Evolutionary conservation across 2,329 filamentous ascomycete genomes (phyloP).

Genomic region (Fusarium xyrophilum): DNA sequence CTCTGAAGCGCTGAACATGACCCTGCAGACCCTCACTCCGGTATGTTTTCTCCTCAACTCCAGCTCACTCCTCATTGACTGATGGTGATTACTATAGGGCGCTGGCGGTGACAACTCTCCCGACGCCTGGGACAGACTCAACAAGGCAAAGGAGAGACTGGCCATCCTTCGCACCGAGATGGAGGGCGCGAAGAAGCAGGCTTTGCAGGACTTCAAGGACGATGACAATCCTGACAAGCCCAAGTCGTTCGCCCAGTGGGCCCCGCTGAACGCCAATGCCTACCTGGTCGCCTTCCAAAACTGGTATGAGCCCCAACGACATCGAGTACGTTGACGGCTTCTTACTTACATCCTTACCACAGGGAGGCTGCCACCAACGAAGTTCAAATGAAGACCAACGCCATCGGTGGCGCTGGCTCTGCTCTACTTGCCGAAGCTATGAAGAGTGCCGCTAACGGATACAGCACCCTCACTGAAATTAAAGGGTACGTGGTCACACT

Average conservation of each 20-base stretch:
- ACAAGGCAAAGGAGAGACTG: not conserved
- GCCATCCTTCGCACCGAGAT: not conserved
- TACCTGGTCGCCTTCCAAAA: not conserved
- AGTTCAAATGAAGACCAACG: not conserved
- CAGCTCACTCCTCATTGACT: not conserved
- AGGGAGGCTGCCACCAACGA: not conserved
- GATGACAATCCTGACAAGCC: not conserved
- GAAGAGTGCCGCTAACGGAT: not conserved
- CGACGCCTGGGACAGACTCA: not conserved
- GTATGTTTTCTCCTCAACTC: not conserved
- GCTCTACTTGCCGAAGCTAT: not conserved
- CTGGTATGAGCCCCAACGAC: not conserved
- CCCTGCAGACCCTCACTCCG: not conserved
- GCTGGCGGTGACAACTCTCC: not conserved
- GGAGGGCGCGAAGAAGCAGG: not conserved
- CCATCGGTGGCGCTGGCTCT: not conserved
- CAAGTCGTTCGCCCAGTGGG: not conserved
- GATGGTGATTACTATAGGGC: rapidly evolving
- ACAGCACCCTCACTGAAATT: not conserved
- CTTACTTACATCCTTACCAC: not conserved
- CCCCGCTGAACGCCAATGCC: not conserved
- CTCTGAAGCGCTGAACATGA: not conserved
- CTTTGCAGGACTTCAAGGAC: not conserved
- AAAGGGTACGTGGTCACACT: not conserved
- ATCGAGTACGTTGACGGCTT: rapidly evolving